A percentile compares a stretch with the other conserved stretches of the same genome.
Evolutionary conservation across 2,329 filamentous ascomycete genomes (phyloP).

Genomic region (Nemania sp.): DNA sequence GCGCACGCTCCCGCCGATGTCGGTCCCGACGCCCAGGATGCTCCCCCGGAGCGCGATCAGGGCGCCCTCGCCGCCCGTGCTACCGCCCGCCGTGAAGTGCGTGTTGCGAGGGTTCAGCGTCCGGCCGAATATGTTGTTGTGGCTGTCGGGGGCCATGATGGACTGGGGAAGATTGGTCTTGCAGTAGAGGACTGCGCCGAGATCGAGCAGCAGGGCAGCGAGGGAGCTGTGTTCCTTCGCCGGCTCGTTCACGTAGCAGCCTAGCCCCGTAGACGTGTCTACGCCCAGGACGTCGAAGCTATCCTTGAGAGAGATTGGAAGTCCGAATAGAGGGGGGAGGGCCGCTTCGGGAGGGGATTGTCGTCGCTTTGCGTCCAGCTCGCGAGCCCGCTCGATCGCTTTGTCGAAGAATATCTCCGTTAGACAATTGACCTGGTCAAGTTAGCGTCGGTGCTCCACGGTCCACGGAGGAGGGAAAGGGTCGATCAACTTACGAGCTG

Average conservation of each 20-base stretch:
- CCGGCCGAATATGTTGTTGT: conserved; percentile 65
- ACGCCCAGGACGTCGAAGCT: conserved; percentile 35
- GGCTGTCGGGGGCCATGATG: conserved; percentile 57
- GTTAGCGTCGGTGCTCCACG: no score
- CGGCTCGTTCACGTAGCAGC: conserved; percentile 34
- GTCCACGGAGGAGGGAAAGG: no score
- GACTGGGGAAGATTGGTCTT: conserved; percentile 62
- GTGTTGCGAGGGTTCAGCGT: conserved; percentile 66
- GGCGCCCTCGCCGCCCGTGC: conserved; percentile 60
- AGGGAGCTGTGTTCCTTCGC: no score
- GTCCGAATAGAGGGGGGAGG: conserved; percentile 45
- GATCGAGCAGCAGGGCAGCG: no score
- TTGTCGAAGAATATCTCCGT: conserved; percentile 34
- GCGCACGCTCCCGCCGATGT: conserved; percentile 53
- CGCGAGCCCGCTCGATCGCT: conserved; percentile 39
- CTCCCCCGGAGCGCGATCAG: conserved; percentile 48
- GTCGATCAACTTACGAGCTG: no score
- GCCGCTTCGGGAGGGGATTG: conserved; percentile 43
- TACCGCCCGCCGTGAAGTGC: conserved; percentile 63
- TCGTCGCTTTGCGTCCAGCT: conserved; percentile 50
- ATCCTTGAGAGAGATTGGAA: conserved; percentile 37
- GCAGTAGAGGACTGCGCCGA: conserved; percentile 49
- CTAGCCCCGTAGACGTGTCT: conserved; percentile 35
- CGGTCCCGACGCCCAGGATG: conserved; percentile 49
- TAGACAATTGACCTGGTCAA: no score